Base-by-base conservation (phyloP, 139 green algal genomes). In the Chlorokybus atmophyticus region DNA sequence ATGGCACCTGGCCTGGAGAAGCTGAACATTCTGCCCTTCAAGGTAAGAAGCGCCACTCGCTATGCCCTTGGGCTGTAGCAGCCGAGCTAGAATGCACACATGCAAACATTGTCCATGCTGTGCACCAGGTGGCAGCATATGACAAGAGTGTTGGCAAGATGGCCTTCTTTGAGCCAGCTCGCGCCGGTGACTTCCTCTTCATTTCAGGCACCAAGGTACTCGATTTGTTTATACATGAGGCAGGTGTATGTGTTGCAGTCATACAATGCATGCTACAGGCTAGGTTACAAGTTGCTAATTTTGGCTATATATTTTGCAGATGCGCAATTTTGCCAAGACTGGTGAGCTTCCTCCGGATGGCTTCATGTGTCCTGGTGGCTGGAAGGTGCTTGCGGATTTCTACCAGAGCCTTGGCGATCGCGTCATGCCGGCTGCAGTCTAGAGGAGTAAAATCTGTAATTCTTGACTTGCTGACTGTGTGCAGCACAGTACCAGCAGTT, bases 181-280 rank as follows among this genome's bases (percentile, higher is more conserved):
- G 59, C 25, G 55, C 55, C 25, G 27, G 51, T 27, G 59, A 67
- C 55, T 67, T 67, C 23, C 29, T 67, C 24, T 67, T 67, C 59
- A 67, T 67, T 6, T 67, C 59, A 14, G 59, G 59, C 52, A 67
- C 59, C 27, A 67, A 67, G 56, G 56, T 64, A 7, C n/a, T n/a
- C n/a, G n/a, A n/a, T n/a, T n/a, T n/a, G n/a, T n/a, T n/a, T n/a
- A n/a, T n/a, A n/a, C n/a, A n/a, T n/a, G n/a, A n/a, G n/a, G n/a
- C n/a, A n/a, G n/a, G n/a, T n/a, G n/a, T n/a, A n/a, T n/a, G n/a
- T n/a, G n/a, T n/a, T n/a, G n/a, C n/a, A n/a, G n/a, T n/a, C n/a
- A n/a, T n/a, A n/a, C n/a, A n/a, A n/a, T n/a, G n/a, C n/a, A n/a
- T n/a, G n/a, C n/a, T n/a, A n/a, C n/a, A n/a, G n/a, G n/a, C n/a